Evolutionary conservation across 192 early-diverging fungal genomes (phyloP), one percentile per base, ranked within the genome.

Genomic region (Podila epicladia): DNA sequence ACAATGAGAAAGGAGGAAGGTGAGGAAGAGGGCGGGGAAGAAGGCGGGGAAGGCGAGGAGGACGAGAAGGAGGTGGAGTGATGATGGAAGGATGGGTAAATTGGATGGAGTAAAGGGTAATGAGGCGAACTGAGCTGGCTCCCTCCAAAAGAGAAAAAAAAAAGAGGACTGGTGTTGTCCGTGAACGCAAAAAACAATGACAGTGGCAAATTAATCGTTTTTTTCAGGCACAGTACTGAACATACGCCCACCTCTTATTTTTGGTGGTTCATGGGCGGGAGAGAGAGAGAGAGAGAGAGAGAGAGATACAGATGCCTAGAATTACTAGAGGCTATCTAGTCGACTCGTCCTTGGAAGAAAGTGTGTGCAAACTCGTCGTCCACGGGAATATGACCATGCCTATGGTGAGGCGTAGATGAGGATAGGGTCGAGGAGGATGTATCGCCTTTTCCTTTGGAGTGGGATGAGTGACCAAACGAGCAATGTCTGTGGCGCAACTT

Each of bases 301-400:
- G 4, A 9, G 9, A 29, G 3, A 29, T 29, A 29, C 29, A 29
- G 29, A 29, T 29, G 29, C 29, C 29, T 29, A 29, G 29, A 29
- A 29, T 29, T 29, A 29, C 3, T 29, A 29, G 29, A 29, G 29
- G 29, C 29, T 22, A 55, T 26, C 11, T 26, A 55, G 53, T 55
- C 53, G 7, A 55, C 24, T 9, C 67, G 64, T 8, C 77, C 77
- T 65, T 80, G 71, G 22, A 73, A 80, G 28, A 37, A 55, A 0
- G 77, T 80, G 22, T 64, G 62, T 6, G 62, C 61, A 67, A 80
- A 80, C 58, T 80, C 77, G 28, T 80, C 77, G 24, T 80, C 77
- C 6, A 80, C 22, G 9, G 77, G 77, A 5, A 64, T 53, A 53
- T 24, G 41, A 6, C 69, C 66, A 31, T 58, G 66, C 0, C 3